Evolutionary conservation across 305 asterid species (phyloP), one percentile per base, ranked within the genome.

Genomic region (Vinca major): DNA sequence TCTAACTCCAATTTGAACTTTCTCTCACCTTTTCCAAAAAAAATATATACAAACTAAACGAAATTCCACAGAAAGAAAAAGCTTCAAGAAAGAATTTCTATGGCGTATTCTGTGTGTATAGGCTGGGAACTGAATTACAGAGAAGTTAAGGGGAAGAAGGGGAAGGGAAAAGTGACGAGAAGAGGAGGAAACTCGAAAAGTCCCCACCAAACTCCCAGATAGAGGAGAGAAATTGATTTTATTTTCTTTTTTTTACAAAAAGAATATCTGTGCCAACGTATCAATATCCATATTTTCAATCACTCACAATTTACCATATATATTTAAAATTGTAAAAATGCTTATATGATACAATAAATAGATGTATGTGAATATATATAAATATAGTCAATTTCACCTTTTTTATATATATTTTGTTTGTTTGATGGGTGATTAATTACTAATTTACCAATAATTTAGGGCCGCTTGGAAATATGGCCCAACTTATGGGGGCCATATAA

Each of bases 191-290:
- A 53, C 60, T 47, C 33, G 55, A 65, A 16, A 47, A 75, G 62
- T 75, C 56, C 78, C 80, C 79, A 41, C 69, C 69, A 47, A 68
- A 48, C 73, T 72, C 63, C 79, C 62, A 14, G 39, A 36, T 62
- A 13, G 44, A 33, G 53, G 21, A 65, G 26, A 63, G 36, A 16
- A 39, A 57, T 0, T 37, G 49, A 54, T 47, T 69, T 20, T 49
- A 16, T 69, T 65, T 36, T 7, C 13, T 49, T 63, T 73, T 68
- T 16, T 16, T 44, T 26, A 26, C 33, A 26, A 26, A 26, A 26
- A 26, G 33, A 26, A 26, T 26, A 1, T 26, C 33, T 26, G 33
- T 26, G 33, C 33, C 33, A 26, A 26, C 1, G 33, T 26, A 26
- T 26, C n/a, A n/a, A 26, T 26, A 26, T 26, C 1, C 33, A 0